phyloP scores from a whole-genome alignment of 2,329 filamentous ascomycete species.

The Corinectria fuckeliana region DNA sequence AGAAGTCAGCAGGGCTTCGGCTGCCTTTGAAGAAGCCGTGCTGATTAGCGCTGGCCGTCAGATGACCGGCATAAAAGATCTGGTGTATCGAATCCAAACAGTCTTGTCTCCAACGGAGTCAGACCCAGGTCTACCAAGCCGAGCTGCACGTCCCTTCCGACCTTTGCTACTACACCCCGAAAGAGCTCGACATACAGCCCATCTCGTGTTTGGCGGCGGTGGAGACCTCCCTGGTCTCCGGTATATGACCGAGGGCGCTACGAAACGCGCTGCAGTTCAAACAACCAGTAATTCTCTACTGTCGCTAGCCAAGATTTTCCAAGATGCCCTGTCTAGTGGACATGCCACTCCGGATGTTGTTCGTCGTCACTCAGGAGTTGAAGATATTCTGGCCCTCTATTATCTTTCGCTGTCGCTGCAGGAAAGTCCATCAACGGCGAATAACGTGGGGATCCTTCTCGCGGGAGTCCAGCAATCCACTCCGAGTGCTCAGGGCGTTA shows the following conservation, averaged over 20 bases:
- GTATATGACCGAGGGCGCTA: slow-evolving; percentile 68
- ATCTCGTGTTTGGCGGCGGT: slow-evolving; percentile 77
- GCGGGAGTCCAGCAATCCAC: slow-evolving; percentile 82
- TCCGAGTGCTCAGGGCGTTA: slow-evolving; percentile 39
- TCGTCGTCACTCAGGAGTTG: slow-evolving; percentile 75
- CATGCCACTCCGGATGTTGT: slow-evolving; percentile 60
- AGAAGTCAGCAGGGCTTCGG: slow-evolving; percentile 79
- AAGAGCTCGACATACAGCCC: slow-evolving; percentile 81
- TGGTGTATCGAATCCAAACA: slow-evolving; percentile 79
- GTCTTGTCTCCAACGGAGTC: slow-evolving; percentile 60
- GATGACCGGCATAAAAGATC: slow-evolving; percentile 72
- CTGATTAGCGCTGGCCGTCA: slow-evolving; percentile 81
- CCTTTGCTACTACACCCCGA: slow-evolving; percentile 85
- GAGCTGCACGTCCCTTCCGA: slow-evolving; percentile 19
- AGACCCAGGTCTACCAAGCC: slow-evolving; percentile 15
- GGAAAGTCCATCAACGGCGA: slow-evolving; percentile 95
- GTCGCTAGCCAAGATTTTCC: slow-evolving; percentile 96
- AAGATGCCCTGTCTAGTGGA: slow-evolving; percentile 88
- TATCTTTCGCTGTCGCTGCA: slow-evolving; percentile 94
- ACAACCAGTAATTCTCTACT: slow-evolving; percentile 96
- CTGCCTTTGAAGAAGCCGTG: slow-evolving; percentile 93
- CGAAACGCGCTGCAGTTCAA: slow-evolving; percentile 81
- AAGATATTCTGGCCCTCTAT: slow-evolving; percentile 92
- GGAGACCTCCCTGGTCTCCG: slow-evolving; percentile 83
- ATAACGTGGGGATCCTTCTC: slow-evolving; percentile 97